Evolutionary conservation across 441 rosid genomes (phyloP), one percentile per base, ranked within the genome.

Genomic region (Populus hybrid): DNA sequence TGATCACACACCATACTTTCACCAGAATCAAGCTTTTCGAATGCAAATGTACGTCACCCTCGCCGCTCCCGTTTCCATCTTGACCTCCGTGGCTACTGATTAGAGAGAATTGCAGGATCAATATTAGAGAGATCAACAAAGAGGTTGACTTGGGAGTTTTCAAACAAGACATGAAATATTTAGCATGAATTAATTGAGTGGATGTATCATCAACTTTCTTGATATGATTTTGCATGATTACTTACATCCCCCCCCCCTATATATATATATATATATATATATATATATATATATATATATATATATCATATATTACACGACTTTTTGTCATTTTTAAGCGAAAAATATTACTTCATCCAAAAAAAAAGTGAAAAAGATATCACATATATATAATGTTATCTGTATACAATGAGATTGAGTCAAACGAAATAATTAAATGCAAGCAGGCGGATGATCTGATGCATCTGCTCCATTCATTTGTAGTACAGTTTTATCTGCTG

Each of bases 1-100:
- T 82, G 21, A 91, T 84, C 77, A 93, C 82, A 63, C 96, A 91
- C 81, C 87, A 88, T 19, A 90, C 76, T 74, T 93, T 90, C 24
- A 81, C 90, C 30, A 85, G 32, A 38, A 91, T 75, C 74, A 93
- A 80, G 5, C 86, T 71, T 80, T 10, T 87, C 6, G 85, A 80
- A 9, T 72, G 89, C 46, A 89, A 84, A 69, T 74, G 30, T 8
- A 8, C 32, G 6, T 72, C 6, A 21, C 14, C 71, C 12, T 24
- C 35, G 72, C 71, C 30, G 9, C 67, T 75, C 0, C 67, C 81
- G 36, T 61, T 72, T 34, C 73, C 81, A 3, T 67, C 79, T 71
- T 23, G 6, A 21, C 91, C 92, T 0, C 92, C 88, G n/a, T 94
- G 91, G 70, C 82, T 85, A 6, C 65, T 72, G 64, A 82, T 82